Percentiles rank a stretch among this genome's conserved stretches.
Evolutionary conservation across 306 rosid species (phyloP).

Genomic region (Gynostemma pentaphyllum): DNA sequence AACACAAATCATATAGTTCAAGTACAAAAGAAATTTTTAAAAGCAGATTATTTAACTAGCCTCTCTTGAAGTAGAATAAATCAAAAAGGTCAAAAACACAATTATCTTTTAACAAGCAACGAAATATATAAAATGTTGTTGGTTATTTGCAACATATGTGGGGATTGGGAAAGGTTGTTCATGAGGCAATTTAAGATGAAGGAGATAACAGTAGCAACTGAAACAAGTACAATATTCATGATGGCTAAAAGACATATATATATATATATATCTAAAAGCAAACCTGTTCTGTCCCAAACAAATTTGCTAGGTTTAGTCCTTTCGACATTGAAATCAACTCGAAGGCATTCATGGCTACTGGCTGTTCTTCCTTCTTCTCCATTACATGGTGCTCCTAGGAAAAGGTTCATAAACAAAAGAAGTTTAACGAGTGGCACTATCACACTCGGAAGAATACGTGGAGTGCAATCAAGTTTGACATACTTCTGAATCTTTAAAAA

Average conservation of each 20-base stretch:
- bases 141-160: background rate
- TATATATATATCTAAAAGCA: no score
- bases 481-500: conserved; percentile 89
- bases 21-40: background rate
- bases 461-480: conserved; percentile 19
- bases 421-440: background rate
- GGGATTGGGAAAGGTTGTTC: background rate
- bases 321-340: conserved; percentile 92
- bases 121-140: background rate
- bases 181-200: background rate
- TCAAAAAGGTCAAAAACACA: no score
- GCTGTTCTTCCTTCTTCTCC: conserved; percentile 94
- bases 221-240: background rate
- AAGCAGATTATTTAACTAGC: background rate
- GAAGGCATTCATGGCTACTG: conserved; percentile 83
- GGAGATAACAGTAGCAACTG: background rate
- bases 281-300: conserved; percentile 91
- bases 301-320: conserved; percentile 87
- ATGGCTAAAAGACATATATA: background rate
- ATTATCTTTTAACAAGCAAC: no score
- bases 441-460: background rate
- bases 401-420: conserved; percentile 13
- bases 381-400: conserved; percentile 86
- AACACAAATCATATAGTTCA: background rate
- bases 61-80: background rate